Base-by-base conservation (phyloP, 2,329 filamentous ascomycete species). In the Aureobasidium sp. region DNA sequence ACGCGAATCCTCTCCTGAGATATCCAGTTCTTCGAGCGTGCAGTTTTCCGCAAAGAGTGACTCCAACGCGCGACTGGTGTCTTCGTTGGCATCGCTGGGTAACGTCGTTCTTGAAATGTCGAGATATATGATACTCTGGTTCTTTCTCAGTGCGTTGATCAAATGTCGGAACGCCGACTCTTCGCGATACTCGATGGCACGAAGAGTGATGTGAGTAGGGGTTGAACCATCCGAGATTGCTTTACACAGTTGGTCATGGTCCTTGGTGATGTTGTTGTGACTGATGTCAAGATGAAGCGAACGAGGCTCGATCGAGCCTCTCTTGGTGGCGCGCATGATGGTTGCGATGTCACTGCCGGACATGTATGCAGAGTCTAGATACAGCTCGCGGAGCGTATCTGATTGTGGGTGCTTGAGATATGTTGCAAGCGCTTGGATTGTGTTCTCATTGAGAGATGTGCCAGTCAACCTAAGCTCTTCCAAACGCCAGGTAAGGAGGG, bases 61-160 rank as follows among this genome's bases (percentile, higher is more conserved):
- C 63, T 84, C 81, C 60, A 89, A 71, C 15, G 83, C 80, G 62
- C 81, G 79, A 66, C 84, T 88, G 0, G 86, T 89, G 61, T 87
- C 84, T 10, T 82, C 80, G 9, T 83, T 81, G 3, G 86, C 86
- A 68, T 89, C 86, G 58, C 84, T 84, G 15, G 86, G 86, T 23
- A 89, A 74, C 0, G 85, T 88, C 1, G 84, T 84, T 64, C 87
- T 85, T 1, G 86, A 88, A 27, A 89, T 84, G 69, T 89, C 86
- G 17, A 89, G 73, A 65, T 81, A 84, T 51, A 78, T 78, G 51
- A 88, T 80, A 0, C 83, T 84, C 19, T 75, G 83, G 67, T 89
- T 89, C 43, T 75, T 75, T 5, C 80, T 79, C 51, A 89, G 67
- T 1, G 86, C 85, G 61, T 81, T 74, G 7, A 88, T 76, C 50